Evolutionary conservation across 2,329 filamentous ascomycete genomes (phyloP), one percentile per base, ranked within the genome.

Genomic region (Onygena corvina): DNA sequence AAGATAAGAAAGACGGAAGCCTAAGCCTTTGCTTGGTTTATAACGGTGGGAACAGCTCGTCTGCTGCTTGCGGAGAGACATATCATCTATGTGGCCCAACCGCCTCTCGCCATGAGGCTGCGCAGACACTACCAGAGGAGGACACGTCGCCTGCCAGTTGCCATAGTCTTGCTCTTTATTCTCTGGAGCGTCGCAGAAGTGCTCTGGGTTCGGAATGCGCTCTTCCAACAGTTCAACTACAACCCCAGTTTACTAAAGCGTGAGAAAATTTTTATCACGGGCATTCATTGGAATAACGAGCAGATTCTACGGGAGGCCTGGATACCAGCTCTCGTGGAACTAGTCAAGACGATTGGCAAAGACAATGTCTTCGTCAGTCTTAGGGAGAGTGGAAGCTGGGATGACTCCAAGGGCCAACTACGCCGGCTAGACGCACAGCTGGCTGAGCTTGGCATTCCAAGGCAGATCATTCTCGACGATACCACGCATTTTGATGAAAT

Each of bases 231-330:
- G 11, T 8, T 42, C 38, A 6, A 29, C 12, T 27, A 20, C 16
- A 23, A 42, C 6, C 38, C 21, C 27, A n/a, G 38, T 42, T 25
- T n/a, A 12, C 38, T 42, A n/a, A 23, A 23, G 27, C 21, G 16
- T n/a, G 38, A 42, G 16, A 42, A 42, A n/a, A 45, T 86, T 53
- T 86, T 79, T 65, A 83, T 87, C 52, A 77, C 80, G 3, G 77
- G 76, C 53, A 77, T 82, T 60, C 80, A 84, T 59, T 84, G 80
- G 73, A 85, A 83, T 58, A 77, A 77, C 54, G 82, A 76, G 52
- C 60, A 62, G 1, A 67, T 84, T 20, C 69, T 86, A 1, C 71
- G 75, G 5, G 67, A 68, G 3, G 73, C 80, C 56, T 86, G 83
- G 82, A 79, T 73, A 53, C 64, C 71, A 4, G 79, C 78, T 0